phyloP scores from a whole-genome alignment of 768 basidiomycete species.

The Amanita thiersii region DNA sequence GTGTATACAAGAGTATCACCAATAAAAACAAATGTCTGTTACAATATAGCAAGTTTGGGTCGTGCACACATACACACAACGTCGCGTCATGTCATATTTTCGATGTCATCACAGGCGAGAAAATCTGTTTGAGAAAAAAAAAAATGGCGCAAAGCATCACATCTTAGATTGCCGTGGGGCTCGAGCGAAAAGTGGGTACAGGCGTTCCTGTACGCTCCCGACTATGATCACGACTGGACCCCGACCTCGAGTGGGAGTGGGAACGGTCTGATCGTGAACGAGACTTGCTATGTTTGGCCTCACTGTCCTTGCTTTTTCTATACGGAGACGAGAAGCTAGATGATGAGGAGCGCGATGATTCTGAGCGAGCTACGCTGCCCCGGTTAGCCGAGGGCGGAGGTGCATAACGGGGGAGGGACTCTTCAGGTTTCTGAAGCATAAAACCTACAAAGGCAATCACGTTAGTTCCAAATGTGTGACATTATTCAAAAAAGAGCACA shows the following conservation, averaged over 20 bases:
- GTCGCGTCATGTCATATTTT: no score
- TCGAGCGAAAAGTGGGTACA: conserved; percentile 21
- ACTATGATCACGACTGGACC: no score
- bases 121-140: no score
- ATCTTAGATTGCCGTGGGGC: conserved; percentile 13
- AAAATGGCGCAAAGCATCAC: no score
- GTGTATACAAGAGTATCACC: no score
- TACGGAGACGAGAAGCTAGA: conserved; percentile 31
- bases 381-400: conserved; percentile 18
- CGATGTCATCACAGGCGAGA: no score
- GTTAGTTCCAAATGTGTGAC: background rate
- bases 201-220: background rate
- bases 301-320: conserved; percentile 16
- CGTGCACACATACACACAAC: no score
- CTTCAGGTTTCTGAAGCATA: conserved; percentile 47
- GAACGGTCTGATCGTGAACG: conserved; percentile 2
- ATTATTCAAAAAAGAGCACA: conserved; percentile 10
- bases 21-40: no score
- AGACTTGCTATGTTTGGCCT: background rate
- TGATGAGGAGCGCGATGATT: conserved; percentile 20
- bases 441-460: conserved; percentile 30
- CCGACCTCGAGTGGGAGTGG: no score
- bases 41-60: no score
- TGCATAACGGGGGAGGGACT: conserved; percentile 47
- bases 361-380: conserved; percentile 18